phyloP scores from a whole-genome alignment of 257 asterid species.

The Verbascum thapsus region DNA sequence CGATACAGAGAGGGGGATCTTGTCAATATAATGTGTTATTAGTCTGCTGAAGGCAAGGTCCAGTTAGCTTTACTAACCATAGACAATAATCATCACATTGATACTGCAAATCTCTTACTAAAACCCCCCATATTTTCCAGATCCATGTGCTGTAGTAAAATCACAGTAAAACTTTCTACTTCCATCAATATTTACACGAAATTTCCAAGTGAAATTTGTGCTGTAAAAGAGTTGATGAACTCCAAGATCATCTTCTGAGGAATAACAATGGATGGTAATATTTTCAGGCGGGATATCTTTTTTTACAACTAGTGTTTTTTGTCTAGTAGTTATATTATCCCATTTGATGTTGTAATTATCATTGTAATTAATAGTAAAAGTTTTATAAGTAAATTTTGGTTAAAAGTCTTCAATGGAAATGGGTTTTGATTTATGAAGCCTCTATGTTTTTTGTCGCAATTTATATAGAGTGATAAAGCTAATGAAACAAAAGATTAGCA shows the following conservation, averaged over 20 bases:
- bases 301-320: too few species aligned
- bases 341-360: too few species aligned
- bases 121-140: slow-evolving; percentile 23
- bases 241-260: slow-evolving; percentile 16
- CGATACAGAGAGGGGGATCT: too few species aligned
- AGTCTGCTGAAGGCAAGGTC: background rate
- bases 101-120: background rate
- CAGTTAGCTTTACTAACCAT: slow-evolving; percentile 11
- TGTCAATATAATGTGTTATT: too few species aligned
- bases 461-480: too few species aligned
- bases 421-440: too few species aligned
- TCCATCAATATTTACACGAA: background rate
- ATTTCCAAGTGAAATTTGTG: background rate
- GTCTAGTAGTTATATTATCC: too few species aligned
- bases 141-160: background rate
- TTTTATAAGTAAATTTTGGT: too few species aligned
- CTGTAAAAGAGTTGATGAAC: background rate
- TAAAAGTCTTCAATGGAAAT: too few species aligned
- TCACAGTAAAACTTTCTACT: slow-evolving; percentile 23
- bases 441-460: too few species aligned
- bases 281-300: background rate
- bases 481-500: too few species aligned
- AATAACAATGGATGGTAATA: background rate
- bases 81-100: background rate
- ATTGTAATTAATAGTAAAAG: too few species aligned